A percentile compares a stretch with the other conserved stretches of the same genome.
Conservation (phyloP, 305 asterid species). For the Solanum hybrid region DNA sequence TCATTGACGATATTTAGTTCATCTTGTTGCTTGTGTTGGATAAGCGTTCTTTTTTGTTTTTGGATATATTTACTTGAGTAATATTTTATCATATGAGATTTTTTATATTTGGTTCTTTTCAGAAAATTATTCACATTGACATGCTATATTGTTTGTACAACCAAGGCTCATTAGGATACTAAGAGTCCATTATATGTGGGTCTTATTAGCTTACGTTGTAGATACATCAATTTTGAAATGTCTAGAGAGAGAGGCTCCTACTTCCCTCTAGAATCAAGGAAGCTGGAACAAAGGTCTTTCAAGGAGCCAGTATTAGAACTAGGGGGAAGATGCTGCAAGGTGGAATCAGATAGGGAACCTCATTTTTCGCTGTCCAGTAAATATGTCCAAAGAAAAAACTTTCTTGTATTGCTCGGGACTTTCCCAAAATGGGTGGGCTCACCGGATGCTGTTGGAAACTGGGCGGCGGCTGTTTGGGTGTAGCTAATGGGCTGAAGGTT, state of each 20-base stretch:
- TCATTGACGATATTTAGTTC: neutral
- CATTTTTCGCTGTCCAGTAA: neutral
- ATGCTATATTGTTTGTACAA: neutral
- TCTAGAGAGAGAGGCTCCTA: neutral
- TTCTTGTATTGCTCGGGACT: neutral
- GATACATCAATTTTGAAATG: neutral
- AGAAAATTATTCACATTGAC: neutral
- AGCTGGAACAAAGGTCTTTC: neutral
- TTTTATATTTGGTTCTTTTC: neutral
- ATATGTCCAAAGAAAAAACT: neutral
- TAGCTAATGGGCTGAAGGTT: neutral
- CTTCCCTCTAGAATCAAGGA: neutral
- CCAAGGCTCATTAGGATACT: neutral
- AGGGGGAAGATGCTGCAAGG: neutral
- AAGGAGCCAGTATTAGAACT: neutral
- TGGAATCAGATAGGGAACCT: neutral
- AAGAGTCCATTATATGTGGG: neutral
- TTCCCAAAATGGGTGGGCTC: neutral
- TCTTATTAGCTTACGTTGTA: neutral
- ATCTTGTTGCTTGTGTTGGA: constrained; percentile 1
- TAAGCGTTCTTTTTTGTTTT: neutral
- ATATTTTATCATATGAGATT: neutral
- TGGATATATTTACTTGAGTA: neutral
- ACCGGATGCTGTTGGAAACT: neutral
- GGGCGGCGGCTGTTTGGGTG: neutral